phyloP scores from a whole-genome alignment of 257 asterid genomes.

The Fraxinus cuspidata region DNA sequence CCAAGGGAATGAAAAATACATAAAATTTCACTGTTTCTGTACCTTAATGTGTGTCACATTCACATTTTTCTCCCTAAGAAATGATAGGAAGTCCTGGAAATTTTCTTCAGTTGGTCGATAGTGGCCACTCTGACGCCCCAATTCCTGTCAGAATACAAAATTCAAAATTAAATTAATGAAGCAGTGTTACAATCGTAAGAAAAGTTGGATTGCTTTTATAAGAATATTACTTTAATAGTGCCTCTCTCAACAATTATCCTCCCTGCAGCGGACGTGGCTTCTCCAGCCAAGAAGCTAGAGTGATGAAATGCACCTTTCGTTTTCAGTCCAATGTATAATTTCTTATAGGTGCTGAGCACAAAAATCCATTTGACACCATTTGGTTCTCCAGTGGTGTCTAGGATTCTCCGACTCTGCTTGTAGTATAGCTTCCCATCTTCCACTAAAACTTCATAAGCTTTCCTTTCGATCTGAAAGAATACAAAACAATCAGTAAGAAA shows the following conservation, averaged over 20 bases:
- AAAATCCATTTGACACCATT: constrained; percentile 59
- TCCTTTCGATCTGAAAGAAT: constrained; percentile 54
- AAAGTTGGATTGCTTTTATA: background rate
- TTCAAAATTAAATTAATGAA: background rate
- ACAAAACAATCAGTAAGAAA: constrained; percentile 1
- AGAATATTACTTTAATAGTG: constrained; percentile 38
- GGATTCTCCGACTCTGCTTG: constrained; percentile 47
- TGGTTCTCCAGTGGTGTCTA: constrained; percentile 44
- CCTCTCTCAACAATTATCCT: constrained; percentile 58
- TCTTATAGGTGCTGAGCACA: constrained; percentile 56
- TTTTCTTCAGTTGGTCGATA: constrained; percentile 62
- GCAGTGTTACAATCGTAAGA: background rate
- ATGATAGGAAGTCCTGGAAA: constrained; percentile 53
- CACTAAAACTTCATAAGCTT: constrained; percentile 51
- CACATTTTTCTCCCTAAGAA: constrained; percentile 50
- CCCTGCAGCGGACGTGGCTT: constrained; percentile 70
- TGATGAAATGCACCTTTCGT: constrained; percentile 68
- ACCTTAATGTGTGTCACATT: constrained; percentile 60
- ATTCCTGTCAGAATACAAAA: constrained; percentile 33
- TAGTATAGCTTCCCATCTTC: constrained; percentile 53
- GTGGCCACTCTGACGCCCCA: constrained; percentile 73
- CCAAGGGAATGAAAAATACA: background rate
- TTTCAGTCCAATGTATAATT: constrained; percentile 50
- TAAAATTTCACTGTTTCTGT: constrained; percentile 7
- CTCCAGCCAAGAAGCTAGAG: constrained; percentile 73